Percentiles rank a stretch among this genome's conserved stretches.
These are phyloP conservation scores for Hypoxylon rubiginosum DNA, from an alignment of 2,329 filamentous ascomycete species.

Conservation along the genomic window DNA sequence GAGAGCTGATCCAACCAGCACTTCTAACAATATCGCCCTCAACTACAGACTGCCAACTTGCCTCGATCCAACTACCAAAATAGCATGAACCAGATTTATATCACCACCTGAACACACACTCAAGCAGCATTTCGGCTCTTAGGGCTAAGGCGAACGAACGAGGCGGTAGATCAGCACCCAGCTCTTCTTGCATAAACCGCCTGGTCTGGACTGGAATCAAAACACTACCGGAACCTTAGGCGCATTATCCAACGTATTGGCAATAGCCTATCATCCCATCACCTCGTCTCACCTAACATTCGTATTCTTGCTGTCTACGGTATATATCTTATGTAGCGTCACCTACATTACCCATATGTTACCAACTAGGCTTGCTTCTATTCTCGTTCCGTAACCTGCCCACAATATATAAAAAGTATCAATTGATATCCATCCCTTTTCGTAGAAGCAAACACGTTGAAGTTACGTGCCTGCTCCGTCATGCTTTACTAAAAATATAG, in stretches of 20 bases:
- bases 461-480: slow-evolving; percentile 20
- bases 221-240: slow-evolving; percentile 8
- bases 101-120: slow-evolving; percentile 14
- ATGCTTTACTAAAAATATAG: slow-evolving; percentile 20
- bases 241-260: slow-evolving; percentile 6
- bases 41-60: neutral
- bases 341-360: neutral
- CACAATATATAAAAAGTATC: neutral
- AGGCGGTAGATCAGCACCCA: slow-evolving; percentile 16
- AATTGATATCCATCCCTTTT: slow-evolving; percentile 4
- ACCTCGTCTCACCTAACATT: slow-evolving; percentile 9
- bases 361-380: neutral
- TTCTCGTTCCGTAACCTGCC: neutral
- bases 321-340: neutral
- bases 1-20: slow-evolving; percentile 2
- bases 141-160: slow-evolving; percentile 11
- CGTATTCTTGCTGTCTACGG: too few species aligned
- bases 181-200: slow-evolving; percentile 21
- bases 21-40: neutral
- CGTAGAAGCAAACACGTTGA: slow-evolving; percentile 4
- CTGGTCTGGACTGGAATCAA: slow-evolving; percentile 15
- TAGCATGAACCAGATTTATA: slow-evolving; percentile 1
- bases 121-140: neutral
- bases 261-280: slow-evolving; percentile 22
- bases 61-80: neutral